Percentiles rank a stretch among this genome's conserved stretches.
These are phyloP conservation scores for Pulveroboletus frians DNA, from an alignment of 768 basidiomycete genomes.

Conservation along the genomic window DNA sequence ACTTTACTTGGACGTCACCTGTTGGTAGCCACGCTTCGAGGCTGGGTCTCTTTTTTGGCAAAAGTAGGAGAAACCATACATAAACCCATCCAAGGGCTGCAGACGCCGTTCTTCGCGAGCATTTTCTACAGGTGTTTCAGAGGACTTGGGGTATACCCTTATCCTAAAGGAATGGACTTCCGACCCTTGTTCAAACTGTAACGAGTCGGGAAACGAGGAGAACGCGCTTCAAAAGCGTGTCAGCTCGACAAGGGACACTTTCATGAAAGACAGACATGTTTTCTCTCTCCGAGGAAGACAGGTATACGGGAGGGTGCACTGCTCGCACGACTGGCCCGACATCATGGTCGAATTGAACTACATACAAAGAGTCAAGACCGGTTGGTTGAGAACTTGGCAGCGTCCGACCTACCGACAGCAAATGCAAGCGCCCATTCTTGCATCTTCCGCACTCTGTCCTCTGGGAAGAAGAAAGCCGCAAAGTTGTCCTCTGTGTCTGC, in stretches of 20 bases:
- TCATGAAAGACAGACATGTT: constrained; percentile 56
- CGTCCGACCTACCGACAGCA: constrained; percentile 51
- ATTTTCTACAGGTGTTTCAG: constrained; percentile 13
- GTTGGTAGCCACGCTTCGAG: constrained; percentile 75
- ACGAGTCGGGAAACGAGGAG: constrained; percentile 86
- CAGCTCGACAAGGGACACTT: neutral
- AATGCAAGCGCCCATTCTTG: constrained; percentile 65
- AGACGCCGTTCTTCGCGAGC: constrained; percentile 30
- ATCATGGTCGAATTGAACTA: constrained; percentile 88
- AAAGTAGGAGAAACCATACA: constrained; percentile 78
- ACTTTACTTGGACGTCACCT: constrained; percentile 40
- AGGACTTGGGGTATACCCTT: constrained; percentile 40
- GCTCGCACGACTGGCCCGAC: constrained; percentile 74
- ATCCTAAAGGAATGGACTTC: constrained; percentile 86
- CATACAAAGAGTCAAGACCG: constrained; percentile 3
- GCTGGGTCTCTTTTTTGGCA: constrained; percentile 59
- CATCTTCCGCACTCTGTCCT: constrained; percentile 44
- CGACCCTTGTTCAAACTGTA: constrained; percentile 78
- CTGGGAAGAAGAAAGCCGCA: constrained; percentile 43
- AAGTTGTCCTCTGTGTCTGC: constrained; percentile 36
- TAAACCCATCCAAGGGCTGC: constrained; percentile 52
- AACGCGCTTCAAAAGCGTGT: constrained; percentile 59
- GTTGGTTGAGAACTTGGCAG: neutral
- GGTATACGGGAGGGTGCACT: constrained; percentile 59
- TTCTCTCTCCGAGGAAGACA: constrained; percentile 65